Evolutionary conservation across 495 filamentous ascomycete species (phyloP).

Genomic region (Chaetomium cochliodes): DNA sequence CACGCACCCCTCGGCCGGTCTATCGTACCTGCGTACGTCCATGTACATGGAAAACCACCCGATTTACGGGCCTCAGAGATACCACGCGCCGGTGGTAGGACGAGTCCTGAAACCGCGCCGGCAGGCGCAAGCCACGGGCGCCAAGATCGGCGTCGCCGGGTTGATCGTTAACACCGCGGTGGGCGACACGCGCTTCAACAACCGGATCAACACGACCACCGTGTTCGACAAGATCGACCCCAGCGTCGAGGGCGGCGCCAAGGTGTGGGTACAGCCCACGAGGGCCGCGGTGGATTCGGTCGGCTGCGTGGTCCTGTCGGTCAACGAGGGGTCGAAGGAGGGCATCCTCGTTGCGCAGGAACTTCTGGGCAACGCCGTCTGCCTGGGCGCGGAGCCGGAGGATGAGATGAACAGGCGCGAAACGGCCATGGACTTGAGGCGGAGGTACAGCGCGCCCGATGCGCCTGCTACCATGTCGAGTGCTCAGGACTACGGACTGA

Average conservation of each 20-base stretch:
- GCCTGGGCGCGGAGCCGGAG: conserved; percentile 30
- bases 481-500: conserved; percentile 10
- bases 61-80: conserved; percentile 69
- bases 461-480: conserved; percentile 14
- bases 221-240: conserved; percentile 54
- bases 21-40: conserved; percentile 76
- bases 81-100: conserved; percentile 61
- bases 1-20: conserved; percentile 89
- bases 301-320: conserved; percentile 56
- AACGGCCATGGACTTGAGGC: background rate
- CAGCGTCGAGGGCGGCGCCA: conserved; percentile 61
- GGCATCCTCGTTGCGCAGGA: conserved; percentile 55
- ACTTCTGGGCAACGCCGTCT: conserved; percentile 37
- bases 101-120: conserved; percentile 63
- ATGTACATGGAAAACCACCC: conserved; percentile 76
- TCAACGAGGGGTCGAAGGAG: conserved; percentile 45
- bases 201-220: conserved; percentile 18
- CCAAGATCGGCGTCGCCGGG: conserved; percentile 50
- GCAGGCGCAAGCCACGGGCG: background rate
- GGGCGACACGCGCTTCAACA: conserved; percentile 36
- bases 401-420: conserved; percentile 5
- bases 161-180: conserved; percentile 41
- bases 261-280: conserved; percentile 60
- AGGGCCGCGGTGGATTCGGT: conserved; percentile 57
- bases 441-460: conserved; percentile 2